phyloP scores from a whole-genome alignment of 192 early-diverging fungal species.

The Phycomyces nitens region DNA sequence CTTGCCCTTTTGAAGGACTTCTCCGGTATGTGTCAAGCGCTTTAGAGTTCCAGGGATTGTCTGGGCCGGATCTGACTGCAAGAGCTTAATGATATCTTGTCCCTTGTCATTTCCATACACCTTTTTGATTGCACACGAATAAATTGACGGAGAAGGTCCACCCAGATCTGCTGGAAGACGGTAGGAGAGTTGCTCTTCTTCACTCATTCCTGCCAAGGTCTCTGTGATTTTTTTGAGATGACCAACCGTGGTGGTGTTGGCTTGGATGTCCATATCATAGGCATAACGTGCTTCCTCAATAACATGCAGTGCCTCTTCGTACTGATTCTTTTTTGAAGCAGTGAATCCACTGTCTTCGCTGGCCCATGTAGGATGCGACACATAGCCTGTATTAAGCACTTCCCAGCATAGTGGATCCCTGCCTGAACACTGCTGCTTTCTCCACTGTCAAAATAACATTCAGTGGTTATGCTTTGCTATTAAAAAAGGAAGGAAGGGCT shows the following conservation, averaged over 20 bases:
- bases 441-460: too few species aligned
- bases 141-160: constrained; percentile 81
- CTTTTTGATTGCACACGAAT: constrained; percentile 85
- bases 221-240: constrained; percentile 83
- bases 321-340: constrained; percentile 85
- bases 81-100: constrained; percentile 81
- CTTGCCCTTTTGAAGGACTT: constrained; percentile 88
- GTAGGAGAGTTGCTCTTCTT: constrained; percentile 71
- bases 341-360: constrained; percentile 88
- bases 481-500: constrained; percentile 16
- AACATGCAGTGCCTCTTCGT: constrained; percentile 87
- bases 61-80: constrained; percentile 85
- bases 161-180: constrained; percentile 73
- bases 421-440: constrained; percentile 70
- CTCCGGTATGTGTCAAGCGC: constrained; percentile 95
- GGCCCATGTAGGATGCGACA: constrained; percentile 87
- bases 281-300: constrained; percentile 93
- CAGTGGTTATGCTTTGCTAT: too few species aligned
- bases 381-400: constrained; percentile 95
- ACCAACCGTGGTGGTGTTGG: constrained; percentile 82
- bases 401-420: constrained; percentile 86
- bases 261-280: constrained; percentile 95
- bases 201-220: constrained; percentile 70
- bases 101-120: constrained; percentile 85
- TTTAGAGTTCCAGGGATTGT: constrained; percentile 91